phyloP scores from a whole-genome alignment of 2,329 filamentous ascomycete species.

The Hypoxylon sp. region DNA sequence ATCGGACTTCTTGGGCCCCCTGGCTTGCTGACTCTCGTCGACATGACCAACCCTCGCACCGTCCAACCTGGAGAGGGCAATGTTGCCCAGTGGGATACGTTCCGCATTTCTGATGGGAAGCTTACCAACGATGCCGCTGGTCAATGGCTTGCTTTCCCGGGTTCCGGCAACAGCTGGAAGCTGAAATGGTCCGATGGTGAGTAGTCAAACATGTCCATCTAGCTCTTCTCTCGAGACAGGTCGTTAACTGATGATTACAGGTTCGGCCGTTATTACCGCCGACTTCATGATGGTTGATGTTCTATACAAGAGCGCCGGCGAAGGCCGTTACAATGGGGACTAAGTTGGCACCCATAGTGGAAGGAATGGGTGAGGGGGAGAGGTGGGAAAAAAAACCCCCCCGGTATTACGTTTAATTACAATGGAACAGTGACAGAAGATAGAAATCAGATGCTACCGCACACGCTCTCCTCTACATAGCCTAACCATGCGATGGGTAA shows the following conservation, averaged over 20 bases:
- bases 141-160: slow-evolving; percentile 57
- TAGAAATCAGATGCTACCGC: slow-evolving; percentile 3
- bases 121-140: slow-evolving; percentile 48
- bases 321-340: slow-evolving; percentile 46
- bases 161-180: slow-evolving; percentile 48
- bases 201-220: slow-evolving; percentile 33
- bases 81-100: slow-evolving; percentile 56
- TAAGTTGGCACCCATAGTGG: slow-evolving; percentile 26
- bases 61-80: slow-evolving; percentile 48
- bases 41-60: slow-evolving; percentile 54
- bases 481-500: slow-evolving; percentile 11
- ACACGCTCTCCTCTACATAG: slow-evolving; percentile 8
- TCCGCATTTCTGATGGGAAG: slow-evolving; percentile 51
- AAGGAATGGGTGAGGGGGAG: background rate
- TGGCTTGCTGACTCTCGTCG: slow-evolving; percentile 54
- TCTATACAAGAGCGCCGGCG: slow-evolving; percentile 51
- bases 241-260: slow-evolving; percentile 37
- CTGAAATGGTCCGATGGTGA: slow-evolving; percentile 59
- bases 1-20: slow-evolving; percentile 57
- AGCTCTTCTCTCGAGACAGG: background rate
- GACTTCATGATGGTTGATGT: slow-evolving; percentile 57
- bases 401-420: slow-evolving; percentile 17
- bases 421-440: slow-evolving; percentile 14
- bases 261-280: slow-evolving; percentile 50
- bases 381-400: background rate